Conservation (phyloP, 1,284 basidiomycete species). For the Chalciporus sp. region DNA sequence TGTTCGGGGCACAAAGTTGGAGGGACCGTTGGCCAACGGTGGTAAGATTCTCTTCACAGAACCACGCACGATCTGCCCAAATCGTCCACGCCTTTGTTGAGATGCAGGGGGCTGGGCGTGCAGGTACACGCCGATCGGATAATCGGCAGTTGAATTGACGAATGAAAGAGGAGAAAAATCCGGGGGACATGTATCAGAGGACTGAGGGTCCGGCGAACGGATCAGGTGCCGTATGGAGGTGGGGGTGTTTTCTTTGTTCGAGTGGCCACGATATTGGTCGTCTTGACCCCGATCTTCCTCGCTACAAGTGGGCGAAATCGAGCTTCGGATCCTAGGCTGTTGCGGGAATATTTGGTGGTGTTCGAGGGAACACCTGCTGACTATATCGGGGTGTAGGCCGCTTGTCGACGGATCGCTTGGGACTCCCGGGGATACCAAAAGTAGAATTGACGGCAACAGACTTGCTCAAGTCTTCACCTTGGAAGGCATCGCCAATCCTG, state of each 20-base stretch:
- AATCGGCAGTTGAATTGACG: background rate
- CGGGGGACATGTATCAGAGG: slow-evolving; percentile 8
- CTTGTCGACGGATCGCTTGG: background rate
- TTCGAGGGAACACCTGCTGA: background rate
- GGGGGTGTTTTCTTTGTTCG: slow-evolving; percentile 1
- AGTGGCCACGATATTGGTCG: background rate
- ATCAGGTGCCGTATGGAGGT: slow-evolving; percentile 4
- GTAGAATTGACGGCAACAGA: background rate
- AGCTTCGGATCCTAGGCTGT: background rate
- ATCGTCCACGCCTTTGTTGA: slow-evolving; percentile 13
- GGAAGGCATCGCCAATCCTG: slow-evolving; percentile 9
- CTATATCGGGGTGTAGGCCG: background rate
- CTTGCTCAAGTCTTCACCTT: slow-evolving; percentile 3
- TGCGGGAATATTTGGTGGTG: background rate
- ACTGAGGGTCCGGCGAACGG: slow-evolving; percentile 2
- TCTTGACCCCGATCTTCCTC: background rate
- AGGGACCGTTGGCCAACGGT: slow-evolving; percentile 1
- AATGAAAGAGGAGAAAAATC: slow-evolving; percentile 18
- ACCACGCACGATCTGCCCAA: slow-evolving; percentile 26
- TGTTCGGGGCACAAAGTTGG: background rate
- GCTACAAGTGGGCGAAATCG: background rate
- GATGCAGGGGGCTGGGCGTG: background rate
- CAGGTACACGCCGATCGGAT: background rate
- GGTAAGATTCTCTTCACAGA: slow-evolving; percentile 28
- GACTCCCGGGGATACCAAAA: background rate